Percentiles rank a stretch among this genome's conserved stretches.
Conservation (phyloP, 345 rosid species). For the Streptanthus diversifolius region DNA sequence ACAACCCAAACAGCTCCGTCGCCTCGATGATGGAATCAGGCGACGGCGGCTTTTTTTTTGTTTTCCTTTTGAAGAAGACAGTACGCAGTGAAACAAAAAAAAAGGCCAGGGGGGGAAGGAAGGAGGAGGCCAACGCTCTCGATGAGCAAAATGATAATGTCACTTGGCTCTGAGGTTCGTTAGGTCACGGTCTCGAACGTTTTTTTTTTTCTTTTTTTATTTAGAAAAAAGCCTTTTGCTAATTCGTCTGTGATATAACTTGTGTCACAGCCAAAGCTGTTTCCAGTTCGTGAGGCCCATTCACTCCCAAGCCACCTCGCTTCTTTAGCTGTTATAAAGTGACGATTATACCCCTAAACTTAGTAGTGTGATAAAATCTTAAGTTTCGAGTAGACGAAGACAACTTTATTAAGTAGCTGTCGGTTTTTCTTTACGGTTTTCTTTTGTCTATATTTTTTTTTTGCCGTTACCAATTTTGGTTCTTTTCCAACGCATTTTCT, state of each 20-base stretch:
- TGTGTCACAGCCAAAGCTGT: constrained; percentile 19
- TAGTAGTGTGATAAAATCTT: no score
- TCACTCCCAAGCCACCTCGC: constrained; percentile 12
- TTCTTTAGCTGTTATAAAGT: not conserved
- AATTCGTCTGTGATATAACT: constrained; percentile 29
- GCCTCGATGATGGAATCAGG: constrained; percentile 32
- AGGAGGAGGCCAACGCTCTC: constrained; percentile 8
- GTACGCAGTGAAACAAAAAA: not conserved
- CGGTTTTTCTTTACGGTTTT: no score
- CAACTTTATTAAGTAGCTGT: no score
- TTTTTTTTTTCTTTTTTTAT: not conserved
- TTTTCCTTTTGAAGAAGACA: not conserved
- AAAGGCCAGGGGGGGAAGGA: no score
- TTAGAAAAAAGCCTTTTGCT: not conserved
- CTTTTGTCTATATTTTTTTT: no score
- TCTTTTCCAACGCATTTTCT: no score
- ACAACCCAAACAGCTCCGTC: constrained; percentile 19
- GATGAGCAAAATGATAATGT: constrained; percentile 24
- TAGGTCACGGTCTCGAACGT: constrained; percentile 8
- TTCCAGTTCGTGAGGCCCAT: constrained; percentile 32
- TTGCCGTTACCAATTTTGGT: no score
- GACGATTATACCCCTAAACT: not conserved
- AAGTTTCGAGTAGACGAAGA: no score
- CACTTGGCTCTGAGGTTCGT: constrained; percentile 26
- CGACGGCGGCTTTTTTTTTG: constrained; percentile 20